phyloP scores from a whole-genome alignment of 305 asterid species.

The Fraxinus sp. region DNA sequence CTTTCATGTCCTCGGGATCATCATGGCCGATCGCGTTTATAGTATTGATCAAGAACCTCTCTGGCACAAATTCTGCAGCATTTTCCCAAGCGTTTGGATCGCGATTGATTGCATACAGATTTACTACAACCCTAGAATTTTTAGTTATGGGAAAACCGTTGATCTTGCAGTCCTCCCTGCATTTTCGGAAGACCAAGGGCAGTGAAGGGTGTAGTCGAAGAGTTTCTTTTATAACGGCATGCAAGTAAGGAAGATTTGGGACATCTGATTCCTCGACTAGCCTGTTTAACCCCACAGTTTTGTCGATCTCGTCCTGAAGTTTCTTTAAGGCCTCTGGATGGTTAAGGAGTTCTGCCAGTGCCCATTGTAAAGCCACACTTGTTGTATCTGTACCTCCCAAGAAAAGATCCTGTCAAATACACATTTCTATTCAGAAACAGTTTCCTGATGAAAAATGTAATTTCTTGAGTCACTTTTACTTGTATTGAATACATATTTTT shows the following conservation, averaged over 20 bases:
- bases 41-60: constrained; percentile 31
- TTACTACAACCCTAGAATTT: constrained; percentile 13
- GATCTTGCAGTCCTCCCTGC: constrained; percentile 42
- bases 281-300: constrained; percentile 28
- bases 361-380: constrained; percentile 52
- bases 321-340: constrained; percentile 32
- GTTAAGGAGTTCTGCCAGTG: constrained; percentile 47
- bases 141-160: constrained; percentile 40
- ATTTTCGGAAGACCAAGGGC: constrained; percentile 37
- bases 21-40: constrained; percentile 4
- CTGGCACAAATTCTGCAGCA: constrained; percentile 39
- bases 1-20: constrained; percentile 23
- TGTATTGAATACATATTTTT: not conserved
- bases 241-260: constrained; percentile 46
- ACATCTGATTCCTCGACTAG: constrained; percentile 48
- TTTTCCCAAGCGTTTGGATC: constrained; percentile 42
- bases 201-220: constrained; percentile 41
- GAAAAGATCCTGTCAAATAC: constrained; percentile 39
- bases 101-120: constrained; percentile 23
- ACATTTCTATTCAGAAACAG: not conserved
- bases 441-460: not conserved
- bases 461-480: not conserved
- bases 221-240: constrained; percentile 33
- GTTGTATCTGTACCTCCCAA: constrained; percentile 53
- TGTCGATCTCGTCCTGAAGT: constrained; percentile 42